Evolutionary conservation across 2,329 filamentous ascomycete genomes (phyloP), one percentile per base, ranked within the genome.

Genomic region (Alternaria panax): DNA sequence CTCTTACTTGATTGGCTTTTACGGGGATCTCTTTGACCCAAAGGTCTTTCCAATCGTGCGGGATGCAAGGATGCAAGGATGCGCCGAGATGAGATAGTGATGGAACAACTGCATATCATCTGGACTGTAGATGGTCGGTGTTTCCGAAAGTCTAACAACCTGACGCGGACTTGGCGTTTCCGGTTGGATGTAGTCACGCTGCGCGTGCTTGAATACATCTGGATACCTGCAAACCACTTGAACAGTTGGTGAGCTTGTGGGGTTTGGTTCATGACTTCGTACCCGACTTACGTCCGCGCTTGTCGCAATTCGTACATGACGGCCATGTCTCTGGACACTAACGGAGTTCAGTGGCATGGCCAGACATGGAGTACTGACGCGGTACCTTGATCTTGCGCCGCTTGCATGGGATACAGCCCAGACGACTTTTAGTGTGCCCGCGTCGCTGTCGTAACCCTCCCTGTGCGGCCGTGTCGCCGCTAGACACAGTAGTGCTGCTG

Each of bases 341-440:
- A 20, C 14, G 53, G 4, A 12, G 5, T 43, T 53, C 51, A 54
- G 50, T 11, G 20, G 4, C 16, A 51, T 11, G 36, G 28, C 12
- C 24, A 28, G 28, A 38, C 11, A 46, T 12, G 7, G n/a, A 8
- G 5, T 30, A 8, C 7, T 7, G 24, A 25, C 22, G 30, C 41
- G 55, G 41, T 77, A 88, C 88, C 85, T 91, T 91, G 72, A 91
- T 89, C 77, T 90, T 90, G 62, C 88, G 82, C 55, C 82, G 81
- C 78, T 90, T 91, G 77, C 88, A 91, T 59, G 86, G 81, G 62
- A 84, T 82, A 69, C 88, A 91, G 45, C 88, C 88, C 51, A 87
- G 85, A 66, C 88, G 84, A 57, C 87, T 90, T 80, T 90, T 91
- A 73, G 89, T 90, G 77, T 91, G 88, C 7, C 59, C 63, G 11